Conservation (phyloP, 768 basidiomycete genomes). For the Kwoniella shandongensis region DNA sequence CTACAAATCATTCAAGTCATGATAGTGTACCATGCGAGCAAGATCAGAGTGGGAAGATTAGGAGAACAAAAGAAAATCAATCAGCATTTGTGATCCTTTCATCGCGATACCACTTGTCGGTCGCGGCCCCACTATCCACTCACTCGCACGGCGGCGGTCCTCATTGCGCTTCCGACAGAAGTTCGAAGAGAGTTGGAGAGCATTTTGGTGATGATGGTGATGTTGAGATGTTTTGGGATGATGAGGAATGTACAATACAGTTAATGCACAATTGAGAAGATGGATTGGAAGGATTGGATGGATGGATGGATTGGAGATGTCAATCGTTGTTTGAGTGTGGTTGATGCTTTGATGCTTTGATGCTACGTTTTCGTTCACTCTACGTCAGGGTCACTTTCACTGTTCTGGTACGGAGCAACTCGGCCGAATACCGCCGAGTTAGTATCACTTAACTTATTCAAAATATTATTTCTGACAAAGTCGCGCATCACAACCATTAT, state of each 20-base stretch:
- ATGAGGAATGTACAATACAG: constrained; percentile 5
- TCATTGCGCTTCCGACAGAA: constrained; percentile 23
- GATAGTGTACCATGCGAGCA: neutral
- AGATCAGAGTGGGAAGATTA: neutral
- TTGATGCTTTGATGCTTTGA: constrained; percentile 5
- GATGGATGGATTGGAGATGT: too few relatives aligned
- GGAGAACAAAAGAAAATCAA: neutral
- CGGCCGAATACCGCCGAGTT: constrained; percentile 25
- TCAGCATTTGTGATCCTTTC: neutral
- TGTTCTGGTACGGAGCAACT: constrained; percentile 10
- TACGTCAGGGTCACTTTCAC: neutral
- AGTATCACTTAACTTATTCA: too few relatives aligned
- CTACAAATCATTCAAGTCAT: neutral
- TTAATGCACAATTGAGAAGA: too few relatives aligned
- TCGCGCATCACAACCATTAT: too few relatives aligned
- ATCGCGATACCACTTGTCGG: neutral
- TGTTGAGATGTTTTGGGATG: neutral
- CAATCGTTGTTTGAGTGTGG: neutral
- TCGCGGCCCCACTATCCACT: neutral
- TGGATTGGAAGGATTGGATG: too few relatives aligned
- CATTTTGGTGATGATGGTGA: constrained; percentile 25
- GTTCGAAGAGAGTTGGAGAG: constrained; percentile 29
- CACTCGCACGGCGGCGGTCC: constrained; percentile 17
- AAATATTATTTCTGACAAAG: too few relatives aligned
- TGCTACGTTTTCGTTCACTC: constrained; percentile 3